Conservation (phyloP, 2,329 filamentous ascomycete species). For the Aspergillus spinulosporus region DNA sequence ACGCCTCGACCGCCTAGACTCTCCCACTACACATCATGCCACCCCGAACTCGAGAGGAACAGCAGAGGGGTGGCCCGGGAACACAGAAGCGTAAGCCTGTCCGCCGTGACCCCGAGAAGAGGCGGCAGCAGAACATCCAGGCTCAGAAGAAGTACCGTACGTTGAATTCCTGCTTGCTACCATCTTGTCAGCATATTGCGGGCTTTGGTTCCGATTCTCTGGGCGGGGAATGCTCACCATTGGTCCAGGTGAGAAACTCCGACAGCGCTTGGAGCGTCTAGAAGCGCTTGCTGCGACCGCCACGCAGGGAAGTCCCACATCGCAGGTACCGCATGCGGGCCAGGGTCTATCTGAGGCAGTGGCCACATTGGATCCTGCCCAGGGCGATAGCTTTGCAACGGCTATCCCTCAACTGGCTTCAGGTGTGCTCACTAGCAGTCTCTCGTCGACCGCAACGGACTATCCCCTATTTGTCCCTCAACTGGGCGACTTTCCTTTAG, state of each 20-base stretch:
- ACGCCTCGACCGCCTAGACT: too few species aligned
- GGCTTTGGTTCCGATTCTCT: not conserved
- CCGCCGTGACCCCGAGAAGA: constrained; percentile 25
- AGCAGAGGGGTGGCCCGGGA: not conserved
- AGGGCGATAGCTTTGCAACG: not conserved
- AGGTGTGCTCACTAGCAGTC: not conserved
- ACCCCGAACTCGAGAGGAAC: not conserved
- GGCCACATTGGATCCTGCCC: not conserved
- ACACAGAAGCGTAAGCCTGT: constrained; percentile 24
- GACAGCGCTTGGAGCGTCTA: constrained; percentile 18
- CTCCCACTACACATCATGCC: constrained; percentile 7
- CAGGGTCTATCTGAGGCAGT: not conserved
- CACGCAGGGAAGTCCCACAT: not conserved
- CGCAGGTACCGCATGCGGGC: not conserved
- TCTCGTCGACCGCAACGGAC: not conserved
- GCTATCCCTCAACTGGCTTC: constrained; percentile 3
- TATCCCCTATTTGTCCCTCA: constrained; percentile 3
- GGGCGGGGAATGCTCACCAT: not conserved
- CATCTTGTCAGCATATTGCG: not conserved
- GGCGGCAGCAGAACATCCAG: constrained; percentile 26
- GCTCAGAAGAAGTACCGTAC: constrained; percentile 26
- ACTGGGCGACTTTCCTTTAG: not conserved
- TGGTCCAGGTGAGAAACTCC: constrained; percentile 20
- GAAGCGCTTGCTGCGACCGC: constrained; percentile 18
- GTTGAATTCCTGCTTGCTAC: not conserved